These are phyloP conservation scores for Clonostachys sp. DNA, from an alignment of 2,329 filamentous ascomycete genomes.

Conservation along the genomic window DNA sequence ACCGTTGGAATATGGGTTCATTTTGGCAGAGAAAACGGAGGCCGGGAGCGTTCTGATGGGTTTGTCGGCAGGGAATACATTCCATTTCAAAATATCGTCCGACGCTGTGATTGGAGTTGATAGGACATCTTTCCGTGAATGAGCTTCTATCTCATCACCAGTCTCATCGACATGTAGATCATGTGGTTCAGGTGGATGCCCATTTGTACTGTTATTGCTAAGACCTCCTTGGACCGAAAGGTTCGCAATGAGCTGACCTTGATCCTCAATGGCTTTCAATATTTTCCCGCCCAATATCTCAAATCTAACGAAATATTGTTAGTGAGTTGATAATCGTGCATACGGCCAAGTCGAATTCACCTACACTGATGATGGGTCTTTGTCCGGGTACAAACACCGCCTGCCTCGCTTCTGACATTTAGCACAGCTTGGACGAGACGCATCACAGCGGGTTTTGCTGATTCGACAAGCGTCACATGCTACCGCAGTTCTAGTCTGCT, in stretches of 20 bases:
- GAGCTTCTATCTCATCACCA: constrained; percentile 4
- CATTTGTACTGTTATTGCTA: too few species aligned
- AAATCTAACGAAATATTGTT: constrained; percentile 2
- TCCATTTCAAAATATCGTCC: constrained; percentile 7
- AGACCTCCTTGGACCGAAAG: not conserved
- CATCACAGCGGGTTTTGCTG: constrained; percentile 9
- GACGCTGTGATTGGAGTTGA: constrained; percentile 7
- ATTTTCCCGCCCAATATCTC: constrained; percentile 7
- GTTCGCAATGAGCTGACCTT: constrained; percentile 4
- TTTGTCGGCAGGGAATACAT: constrained; percentile 5
- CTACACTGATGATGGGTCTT: constrained; percentile 7
- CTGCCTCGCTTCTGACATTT: constrained; percentile 6
- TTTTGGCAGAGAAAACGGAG: constrained; percentile 5
- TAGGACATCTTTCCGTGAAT: constrained; percentile 6
- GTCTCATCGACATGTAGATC: too few species aligned
- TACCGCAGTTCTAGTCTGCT: constrained; percentile 6
- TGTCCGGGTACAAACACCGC: constrained; percentile 7
- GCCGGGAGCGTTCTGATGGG: constrained; percentile 4
- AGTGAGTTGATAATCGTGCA: not conserved
- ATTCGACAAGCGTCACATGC: constrained; percentile 8
- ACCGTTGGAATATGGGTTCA: constrained; percentile 5
- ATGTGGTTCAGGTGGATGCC: too few species aligned
- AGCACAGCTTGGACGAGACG: constrained; percentile 4
- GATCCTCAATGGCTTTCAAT: constrained; percentile 6
- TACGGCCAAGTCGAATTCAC: not conserved